Base-by-base conservation (phyloP, 2,329 filamentous ascomycete genomes). In the Botryotinia convoluta region DNA sequence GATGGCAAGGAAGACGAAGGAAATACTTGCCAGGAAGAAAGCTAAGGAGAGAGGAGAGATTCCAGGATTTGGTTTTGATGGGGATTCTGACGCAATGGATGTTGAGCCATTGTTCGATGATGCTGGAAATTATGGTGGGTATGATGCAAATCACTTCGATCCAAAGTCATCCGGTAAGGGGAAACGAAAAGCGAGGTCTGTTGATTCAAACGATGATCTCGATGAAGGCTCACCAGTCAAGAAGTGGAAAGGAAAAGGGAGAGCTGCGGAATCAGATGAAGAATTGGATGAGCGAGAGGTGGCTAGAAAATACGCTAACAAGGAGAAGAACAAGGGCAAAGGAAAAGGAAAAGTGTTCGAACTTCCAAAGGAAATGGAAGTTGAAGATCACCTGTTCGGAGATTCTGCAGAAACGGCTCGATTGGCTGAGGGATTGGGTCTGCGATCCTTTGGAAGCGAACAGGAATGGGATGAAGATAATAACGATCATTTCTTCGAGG, bases 241-340 rank as follows among this genome's bases (percentile, higher is more conserved):
- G 26, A 65, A 42, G 48, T 71, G 69, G 57, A 71, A 71, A 44
- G 69, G 69, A 12, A 71, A 71, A 32, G 69, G 39, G 2, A 64
- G 48, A 22, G 69, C 57, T 16, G 32, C 35, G 7, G 57, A 51
- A 29, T 65, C 44, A 14, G 69, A 67, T 65, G 32, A 26, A 20
- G 69, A 72, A 37, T n/a, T 64, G 37, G 60, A 72, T 26, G 42
- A 65, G 10, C 3, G 16, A 22, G 35, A 71, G 18, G 32, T 64
- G 8, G 42, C 42, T 2, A 61, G 42, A 6, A 71, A 48, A 29
- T 71, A 61, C 14, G n/a, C 26, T 10, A 6, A n/a, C 1, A 42
- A 39, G 10, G 48, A n/a, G 16, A 65, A 35, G 18, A 54, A n/a
- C 26, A n/a, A 16, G 26, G 44, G 44, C 4, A 45, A 45, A 22